These are phyloP conservation scores for Tricholoma hemisulphureum DNA, from an alignment of 768 basidiomycete genomes.

Conservation along the genomic window DNA sequence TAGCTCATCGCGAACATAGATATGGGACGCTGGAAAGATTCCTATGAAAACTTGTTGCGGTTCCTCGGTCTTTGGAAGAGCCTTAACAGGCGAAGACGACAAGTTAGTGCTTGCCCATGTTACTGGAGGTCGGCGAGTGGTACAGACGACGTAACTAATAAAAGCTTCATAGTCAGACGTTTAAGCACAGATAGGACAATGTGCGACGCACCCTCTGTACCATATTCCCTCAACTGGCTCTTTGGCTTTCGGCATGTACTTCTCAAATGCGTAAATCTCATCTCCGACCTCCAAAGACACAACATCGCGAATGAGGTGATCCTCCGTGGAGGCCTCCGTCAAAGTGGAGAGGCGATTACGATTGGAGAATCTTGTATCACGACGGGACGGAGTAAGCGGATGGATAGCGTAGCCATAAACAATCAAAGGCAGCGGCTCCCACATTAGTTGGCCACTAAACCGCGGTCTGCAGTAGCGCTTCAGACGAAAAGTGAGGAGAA, in stretches of 20 bases:
- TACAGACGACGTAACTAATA: conserved; percentile 80
- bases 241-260: conserved; percentile 70
- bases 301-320: conserved; percentile 67
- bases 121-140: conserved; percentile 69
- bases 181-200: conserved; percentile 1
- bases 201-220: conserved; percentile 82
- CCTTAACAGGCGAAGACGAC: conserved; percentile 42
- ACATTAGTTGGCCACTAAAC: conserved; percentile 29
- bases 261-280: conserved; percentile 96
- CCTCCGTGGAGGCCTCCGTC: conserved; percentile 63
- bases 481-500: background rate
- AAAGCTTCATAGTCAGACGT: conserved; percentile 4
- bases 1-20: conserved; percentile 81
- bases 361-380: conserved; percentile 63
- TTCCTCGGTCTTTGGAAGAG: conserved; percentile 65
- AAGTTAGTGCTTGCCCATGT: conserved; percentile 66
- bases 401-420: conserved; percentile 92
- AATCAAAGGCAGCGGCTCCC: conserved; percentile 59
- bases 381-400: conserved; percentile 72
- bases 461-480: background rate
- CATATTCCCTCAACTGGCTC: conserved; percentile 74
- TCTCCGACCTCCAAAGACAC: conserved; percentile 92
- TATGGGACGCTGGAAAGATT: conserved; percentile 89
- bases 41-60: conserved; percentile 89
- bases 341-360: conserved; percentile 60